A percentile compares a stretch with the other conserved stretches of the same genome.
Evolutionary conservation across 2,329 filamentous ascomycete species (phyloP).

Genomic region (Trichoderma pleuroti): DNA sequence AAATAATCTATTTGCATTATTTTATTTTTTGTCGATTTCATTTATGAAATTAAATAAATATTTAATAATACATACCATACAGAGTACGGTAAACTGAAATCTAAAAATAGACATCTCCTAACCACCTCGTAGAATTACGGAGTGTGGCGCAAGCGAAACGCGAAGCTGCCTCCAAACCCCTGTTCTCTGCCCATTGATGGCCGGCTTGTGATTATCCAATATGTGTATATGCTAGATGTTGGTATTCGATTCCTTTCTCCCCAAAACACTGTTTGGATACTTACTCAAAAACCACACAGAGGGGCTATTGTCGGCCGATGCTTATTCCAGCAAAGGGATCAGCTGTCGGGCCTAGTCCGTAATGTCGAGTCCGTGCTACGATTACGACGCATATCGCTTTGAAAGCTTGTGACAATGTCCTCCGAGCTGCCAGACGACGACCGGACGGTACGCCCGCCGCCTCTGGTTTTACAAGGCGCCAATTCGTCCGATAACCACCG

Average conservation of each 20-base stretch:
- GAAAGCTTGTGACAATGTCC: conserved; percentile 28
- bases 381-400: not conserved
- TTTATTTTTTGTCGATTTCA: not conserved
- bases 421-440: conserved; percentile 29
- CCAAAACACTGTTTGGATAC: not conserved
- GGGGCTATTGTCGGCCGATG: not conserved
- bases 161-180: not conserved
- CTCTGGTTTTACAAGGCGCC: conserved; percentile 70
- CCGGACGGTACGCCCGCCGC: conserved; percentile 33
- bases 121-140: not conserved
- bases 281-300: not conserved
- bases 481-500: conserved; percentile 24
- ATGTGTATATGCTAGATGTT: not conserved
- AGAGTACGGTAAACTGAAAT: not conserved
- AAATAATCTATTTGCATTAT: not conserved
- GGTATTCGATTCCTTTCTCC: not conserved
- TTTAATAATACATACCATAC: not conserved
- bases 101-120: not conserved
- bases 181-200: not conserved
- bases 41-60: not conserved
- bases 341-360: not conserved
- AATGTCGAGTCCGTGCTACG: not conserved
- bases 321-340: not conserved
- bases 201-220: not conserved
- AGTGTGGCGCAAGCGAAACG: not conserved